A percentile compares a stretch with the other conserved stretches of the same genome.
Conservation (phyloP, 305 asterid species). For the Solanum hybrid region DNA sequence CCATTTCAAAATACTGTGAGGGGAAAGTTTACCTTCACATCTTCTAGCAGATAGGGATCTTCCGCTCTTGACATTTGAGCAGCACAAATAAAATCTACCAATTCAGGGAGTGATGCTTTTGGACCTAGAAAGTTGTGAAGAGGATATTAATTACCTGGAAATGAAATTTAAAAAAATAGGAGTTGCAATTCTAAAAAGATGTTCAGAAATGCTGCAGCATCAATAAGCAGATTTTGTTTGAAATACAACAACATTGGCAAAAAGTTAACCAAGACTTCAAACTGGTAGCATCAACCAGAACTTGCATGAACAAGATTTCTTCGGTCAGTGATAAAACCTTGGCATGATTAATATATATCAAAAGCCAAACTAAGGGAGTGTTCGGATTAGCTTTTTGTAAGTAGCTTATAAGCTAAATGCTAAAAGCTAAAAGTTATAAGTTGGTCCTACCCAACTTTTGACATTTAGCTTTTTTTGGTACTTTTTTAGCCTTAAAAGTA, state of each 20-base stretch:
- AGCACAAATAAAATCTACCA: constrained; percentile 66
- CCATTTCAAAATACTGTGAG: not conserved
- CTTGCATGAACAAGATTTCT: not conserved
- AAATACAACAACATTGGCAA: not conserved
- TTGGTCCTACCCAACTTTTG: not conserved
- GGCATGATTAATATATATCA: not conserved
- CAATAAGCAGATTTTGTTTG: not conserved
- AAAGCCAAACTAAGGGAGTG: not conserved
- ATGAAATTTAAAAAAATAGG: not conserved
- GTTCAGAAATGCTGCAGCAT: not conserved
- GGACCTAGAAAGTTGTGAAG: constrained; percentile 39
- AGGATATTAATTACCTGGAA: not conserved
- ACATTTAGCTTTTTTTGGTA: not conserved
- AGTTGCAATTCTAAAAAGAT: not conserved
- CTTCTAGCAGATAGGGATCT: constrained; percentile 32
- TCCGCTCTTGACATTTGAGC: constrained; percentile 77
- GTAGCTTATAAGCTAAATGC: not conserved
- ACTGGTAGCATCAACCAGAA: not conserved
- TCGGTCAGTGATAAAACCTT: not conserved
- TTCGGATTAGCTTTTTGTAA: not conserved
- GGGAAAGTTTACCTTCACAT: constrained; percentile 44
- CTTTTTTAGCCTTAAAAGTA: not conserved
- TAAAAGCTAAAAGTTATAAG: not conserved
- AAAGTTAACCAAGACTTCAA: not conserved
- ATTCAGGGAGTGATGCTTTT: constrained; percentile 37